Evolutionary conservation across 2,329 filamentous ascomycete genomes (phyloP).

Genomic region (Trichoderma cornu-damae): DNA sequence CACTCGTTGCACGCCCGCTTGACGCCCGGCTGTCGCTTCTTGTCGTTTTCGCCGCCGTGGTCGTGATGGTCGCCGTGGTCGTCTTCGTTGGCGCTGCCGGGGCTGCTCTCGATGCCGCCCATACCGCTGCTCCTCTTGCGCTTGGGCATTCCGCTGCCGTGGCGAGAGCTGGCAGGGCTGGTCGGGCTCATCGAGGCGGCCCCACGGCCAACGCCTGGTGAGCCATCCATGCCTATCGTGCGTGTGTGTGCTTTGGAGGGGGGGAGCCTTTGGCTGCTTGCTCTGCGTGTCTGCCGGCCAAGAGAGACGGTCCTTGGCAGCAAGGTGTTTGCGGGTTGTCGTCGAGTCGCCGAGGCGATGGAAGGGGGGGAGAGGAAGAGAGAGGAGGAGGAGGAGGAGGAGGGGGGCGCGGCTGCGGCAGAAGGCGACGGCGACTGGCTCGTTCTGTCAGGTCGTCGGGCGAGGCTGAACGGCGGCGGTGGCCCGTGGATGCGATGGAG

Average conservation of each 20-base stretch:
- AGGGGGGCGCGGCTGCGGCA: not conserved
- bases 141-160: slow-evolving; percentile 47
- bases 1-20: slow-evolving; percentile 83
- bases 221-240: slow-evolving; percentile 43
- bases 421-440: slow-evolving; percentile 12
- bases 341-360: not conserved
- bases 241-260: not conserved
- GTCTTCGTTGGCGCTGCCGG: slow-evolving; percentile 47
- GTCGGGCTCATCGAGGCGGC: slow-evolving; percentile 50
- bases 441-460: slow-evolving; percentile 3
- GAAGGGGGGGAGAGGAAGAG: not conserved
- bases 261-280: not conserved
- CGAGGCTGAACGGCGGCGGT: slow-evolving; percentile 17
- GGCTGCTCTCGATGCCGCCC: slow-evolving; percentile 53
- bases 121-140: slow-evolving; percentile 54
- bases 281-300: not conserved
- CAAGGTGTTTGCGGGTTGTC: slow-evolving; percentile 14
- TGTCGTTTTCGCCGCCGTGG: slow-evolving; percentile 48
- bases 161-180: slow-evolving; percentile 50
- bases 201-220: slow-evolving; percentile 42
- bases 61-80: slow-evolving; percentile 52
- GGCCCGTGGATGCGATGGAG: not conserved
- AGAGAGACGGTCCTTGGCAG: slow-evolving; percentile 22
- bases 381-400: slow-evolving; percentile 3
- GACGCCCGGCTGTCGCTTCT: slow-evolving; percentile 61